Evolutionary conservation across 1,284 basidiomycete genomes (phyloP).

Genomic region (Gomphus bonarii): DNA sequence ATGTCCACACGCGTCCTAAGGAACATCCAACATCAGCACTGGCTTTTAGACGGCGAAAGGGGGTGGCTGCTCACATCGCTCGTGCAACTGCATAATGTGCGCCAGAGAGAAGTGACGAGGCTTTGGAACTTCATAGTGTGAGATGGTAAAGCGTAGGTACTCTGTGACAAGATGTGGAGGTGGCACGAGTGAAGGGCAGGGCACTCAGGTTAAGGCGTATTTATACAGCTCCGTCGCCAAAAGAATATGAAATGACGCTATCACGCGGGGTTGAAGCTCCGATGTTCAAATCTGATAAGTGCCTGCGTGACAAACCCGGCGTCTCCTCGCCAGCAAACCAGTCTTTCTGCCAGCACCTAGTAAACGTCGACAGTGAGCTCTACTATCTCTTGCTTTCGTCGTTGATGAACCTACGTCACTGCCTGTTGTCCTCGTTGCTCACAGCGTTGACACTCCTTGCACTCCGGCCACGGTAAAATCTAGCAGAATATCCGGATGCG

Average conservation of each 20-base stretch:
- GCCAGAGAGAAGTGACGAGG: not conserved
- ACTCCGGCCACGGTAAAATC: not conserved
- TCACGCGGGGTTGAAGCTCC: no score
- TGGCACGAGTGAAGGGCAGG: not conserved
- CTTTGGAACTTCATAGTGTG: not conserved
- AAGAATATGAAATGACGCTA: no score
- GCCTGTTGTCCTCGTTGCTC: no score
- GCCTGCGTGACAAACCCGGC: no score
- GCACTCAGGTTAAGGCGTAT: not conserved
- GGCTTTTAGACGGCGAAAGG: not conserved
- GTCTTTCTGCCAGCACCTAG: no score
- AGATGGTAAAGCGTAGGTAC: not conserved
- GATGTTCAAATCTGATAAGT: no score
- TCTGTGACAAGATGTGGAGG: not conserved
- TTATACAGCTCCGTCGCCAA: no score
- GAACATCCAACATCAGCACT: not conserved
- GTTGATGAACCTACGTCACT: not conserved
- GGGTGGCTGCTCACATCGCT: not conserved
- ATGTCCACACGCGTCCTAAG: not conserved
- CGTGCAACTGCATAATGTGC: constrained; percentile 1
- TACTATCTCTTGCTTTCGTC: not conserved
- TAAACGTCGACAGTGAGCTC: no score
- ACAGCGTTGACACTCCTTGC: no score
- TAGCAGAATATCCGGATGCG: not conserved
- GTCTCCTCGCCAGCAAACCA: no score